Conservation (phyloP, 75 land plant genomes). For the Cryptomeria japonica region DNA sequence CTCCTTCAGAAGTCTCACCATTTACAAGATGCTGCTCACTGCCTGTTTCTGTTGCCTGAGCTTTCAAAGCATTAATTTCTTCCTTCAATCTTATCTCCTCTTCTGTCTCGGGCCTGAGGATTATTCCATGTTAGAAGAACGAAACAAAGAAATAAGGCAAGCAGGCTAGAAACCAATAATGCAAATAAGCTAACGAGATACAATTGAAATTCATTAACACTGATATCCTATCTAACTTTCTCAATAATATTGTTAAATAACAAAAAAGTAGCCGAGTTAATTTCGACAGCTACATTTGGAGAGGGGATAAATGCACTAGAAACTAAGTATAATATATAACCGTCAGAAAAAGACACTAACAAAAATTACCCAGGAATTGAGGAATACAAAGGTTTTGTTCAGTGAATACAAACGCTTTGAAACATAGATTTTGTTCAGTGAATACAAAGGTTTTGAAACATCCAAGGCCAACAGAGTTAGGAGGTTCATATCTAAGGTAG, state of each 20-base stretch:
- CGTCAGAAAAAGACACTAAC: not conserved
- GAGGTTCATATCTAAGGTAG: not conserved
- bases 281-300: not conserved
- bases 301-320: not conserved
- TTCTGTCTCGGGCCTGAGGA: constrained; percentile 55
- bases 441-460: not conserved
- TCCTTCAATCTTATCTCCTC: constrained; percentile 62
- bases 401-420: not conserved
- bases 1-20: constrained; percentile 15
- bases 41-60: constrained; percentile 18
- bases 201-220: not conserved
- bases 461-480: not conserved
- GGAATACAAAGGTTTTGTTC: not conserved
- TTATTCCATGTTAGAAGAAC: not conserved
- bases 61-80: constrained; percentile 52
- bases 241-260: not conserved
- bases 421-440: not conserved
- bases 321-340: not conserved
- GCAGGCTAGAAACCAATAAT: not conserved
- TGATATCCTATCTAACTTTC: not conserved
- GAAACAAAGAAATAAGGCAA: not conserved
- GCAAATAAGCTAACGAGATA: not conserved
- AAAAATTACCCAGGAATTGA: not conserved
- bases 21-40: constrained; percentile 14
- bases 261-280: not conserved